Evolutionary conservation across 805 yeast species (phyloP).

Genomic region (Myxozyma geophila): DNA sequence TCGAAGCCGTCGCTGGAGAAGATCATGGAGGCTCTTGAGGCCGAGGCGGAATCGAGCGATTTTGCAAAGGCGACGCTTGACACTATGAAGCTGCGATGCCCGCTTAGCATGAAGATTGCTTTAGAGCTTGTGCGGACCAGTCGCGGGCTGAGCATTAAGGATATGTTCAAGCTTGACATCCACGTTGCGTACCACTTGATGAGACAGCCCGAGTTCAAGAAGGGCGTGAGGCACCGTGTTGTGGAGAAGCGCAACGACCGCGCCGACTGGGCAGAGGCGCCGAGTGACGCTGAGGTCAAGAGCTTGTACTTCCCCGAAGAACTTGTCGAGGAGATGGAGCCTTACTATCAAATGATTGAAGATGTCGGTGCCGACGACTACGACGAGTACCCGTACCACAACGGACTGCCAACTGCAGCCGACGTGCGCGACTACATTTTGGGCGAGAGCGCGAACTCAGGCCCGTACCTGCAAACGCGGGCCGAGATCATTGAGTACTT

Average conservation of each 20-base stretch:
- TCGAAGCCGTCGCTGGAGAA: conserved; percentile 55
- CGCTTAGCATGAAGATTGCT: conserved; percentile 76
- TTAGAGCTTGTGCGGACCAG: conserved; percentile 70
- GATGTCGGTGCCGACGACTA: conserved; percentile 46
- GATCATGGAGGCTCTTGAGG: conserved; percentile 57
- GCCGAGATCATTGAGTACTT: conserved; percentile 71
- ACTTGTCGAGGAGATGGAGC: conserved; percentile 6
- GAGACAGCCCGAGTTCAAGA: conserved; percentile 66
- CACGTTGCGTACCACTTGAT: conserved; percentile 77
- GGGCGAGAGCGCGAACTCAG: conserved; percentile 68
- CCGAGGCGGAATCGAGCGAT: conserved; percentile 52
- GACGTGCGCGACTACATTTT: conserved; percentile 68
- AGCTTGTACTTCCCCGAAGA: conserved; percentile 38
- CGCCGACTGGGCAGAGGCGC: conserved; percentile 57
- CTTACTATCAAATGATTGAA: conserved; percentile 3
- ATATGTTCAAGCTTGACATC: conserved; percentile 74
- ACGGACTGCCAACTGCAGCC: conserved; percentile 78
- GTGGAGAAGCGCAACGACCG: conserved; percentile 61
- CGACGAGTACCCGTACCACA: conserved; percentile 61
- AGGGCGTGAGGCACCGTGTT: conserved; percentile 50
- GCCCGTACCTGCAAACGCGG: conserved; percentile 70
- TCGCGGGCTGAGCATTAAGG: conserved; percentile 58
- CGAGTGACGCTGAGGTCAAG: conserved; percentile 46
- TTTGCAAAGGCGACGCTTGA: conserved; percentile 67
- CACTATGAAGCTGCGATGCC: conserved; percentile 68